Percentiles rank a stretch among this genome's conserved stretches.
phyloP scores from a whole-genome alignment of 805 yeast genomes.

The Nakazawaea holstii region DNA sequence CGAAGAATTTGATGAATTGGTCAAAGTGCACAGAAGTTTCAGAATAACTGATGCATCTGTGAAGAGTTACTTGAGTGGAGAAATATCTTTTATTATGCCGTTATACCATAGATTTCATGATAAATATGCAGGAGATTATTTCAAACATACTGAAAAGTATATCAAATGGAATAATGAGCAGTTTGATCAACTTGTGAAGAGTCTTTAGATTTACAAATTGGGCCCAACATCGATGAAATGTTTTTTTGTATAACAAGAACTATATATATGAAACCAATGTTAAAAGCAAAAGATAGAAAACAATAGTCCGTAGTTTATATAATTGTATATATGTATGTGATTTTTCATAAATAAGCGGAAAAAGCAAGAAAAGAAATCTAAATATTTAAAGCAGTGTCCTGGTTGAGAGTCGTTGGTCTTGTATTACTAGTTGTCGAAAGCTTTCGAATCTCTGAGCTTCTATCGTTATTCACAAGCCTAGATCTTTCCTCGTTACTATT shows the following conservation, averaged over 20 bases:
- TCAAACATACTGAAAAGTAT: constrained; percentile 67
- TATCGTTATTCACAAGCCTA: neutral
- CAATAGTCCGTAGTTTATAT: neutral
- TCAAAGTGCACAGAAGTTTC: constrained; percentile 58
- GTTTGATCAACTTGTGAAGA: constrained; percentile 30
- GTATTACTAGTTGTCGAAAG: constrained; percentile 1
- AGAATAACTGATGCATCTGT: constrained; percentile 63
- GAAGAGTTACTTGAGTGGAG: constrained; percentile 59
- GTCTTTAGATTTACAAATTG: constrained; percentile 20
- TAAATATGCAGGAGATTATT: constrained; percentile 67
- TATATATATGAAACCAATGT: neutral
- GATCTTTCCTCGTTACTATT: neutral
- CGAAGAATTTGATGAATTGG: constrained; percentile 73
- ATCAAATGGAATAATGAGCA: constrained; percentile 38
- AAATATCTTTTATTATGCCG: constrained; percentile 75
- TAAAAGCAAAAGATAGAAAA: neutral
- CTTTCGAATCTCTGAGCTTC: neutral
- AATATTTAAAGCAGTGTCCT: constrained; percentile 9
- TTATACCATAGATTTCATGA: constrained; percentile 82
- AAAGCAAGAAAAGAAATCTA: neutral
- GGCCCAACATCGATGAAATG: too few relatives aligned
- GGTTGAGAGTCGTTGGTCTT: neutral
- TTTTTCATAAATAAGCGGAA: neutral
- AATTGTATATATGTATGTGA: neutral
- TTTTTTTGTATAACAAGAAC: neutral